These are phyloP conservation scores for Fusarium scirpi DNA, from an alignment of 2,329 filamentous ascomycete species.

Conservation along the genomic window DNA sequence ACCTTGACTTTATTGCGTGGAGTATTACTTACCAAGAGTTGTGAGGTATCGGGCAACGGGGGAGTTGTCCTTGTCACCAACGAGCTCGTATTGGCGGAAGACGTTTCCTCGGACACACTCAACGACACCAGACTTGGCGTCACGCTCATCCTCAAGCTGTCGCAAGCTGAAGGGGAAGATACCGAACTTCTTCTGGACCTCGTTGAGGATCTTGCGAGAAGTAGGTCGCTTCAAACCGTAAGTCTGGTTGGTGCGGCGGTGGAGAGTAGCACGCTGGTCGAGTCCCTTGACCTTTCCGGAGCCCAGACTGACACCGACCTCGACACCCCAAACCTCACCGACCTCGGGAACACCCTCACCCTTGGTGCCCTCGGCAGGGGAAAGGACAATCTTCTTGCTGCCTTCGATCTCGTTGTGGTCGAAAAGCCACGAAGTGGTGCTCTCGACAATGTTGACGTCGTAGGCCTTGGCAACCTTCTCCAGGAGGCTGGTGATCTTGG, in stretches of 20 bases:
- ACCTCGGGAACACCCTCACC: slow-evolving; percentile 90
- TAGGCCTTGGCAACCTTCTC: slow-evolving; percentile 94
- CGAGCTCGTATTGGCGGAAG: slow-evolving; percentile 94
- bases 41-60: slow-evolving; percentile 89
- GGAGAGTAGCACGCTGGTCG: slow-evolving; percentile 87
- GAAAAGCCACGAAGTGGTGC: slow-evolving; percentile 97
- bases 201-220: slow-evolving; percentile 90
- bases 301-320: slow-evolving; percentile 91
- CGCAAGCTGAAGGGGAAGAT: slow-evolving; percentile 97
- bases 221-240: slow-evolving; percentile 95
- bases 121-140: slow-evolving; percentile 94
- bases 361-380: slow-evolving; percentile 86
- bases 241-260: slow-evolving; percentile 91
- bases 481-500: slow-evolving; percentile 85
- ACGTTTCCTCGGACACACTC: slow-evolving; percentile 95
- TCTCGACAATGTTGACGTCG: slow-evolving; percentile 93
- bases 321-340: slow-evolving; percentile 97
- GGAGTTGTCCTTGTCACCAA: slow-evolving; percentile 90
- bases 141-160: slow-evolving; percentile 95
- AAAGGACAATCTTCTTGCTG: slow-evolving; percentile 95
- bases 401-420: slow-evolving; percentile 98
- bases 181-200: slow-evolving; percentile 97
- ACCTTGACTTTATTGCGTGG: not conserved
- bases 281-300: slow-evolving; percentile 95
- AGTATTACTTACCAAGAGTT: slow-evolving; percentile 82